A percentile compares a stretch with the other conserved stretches of the same genome.
Conservation (phyloP, 257 asterid genomes). For the Scutellaria galericulata region DNA sequence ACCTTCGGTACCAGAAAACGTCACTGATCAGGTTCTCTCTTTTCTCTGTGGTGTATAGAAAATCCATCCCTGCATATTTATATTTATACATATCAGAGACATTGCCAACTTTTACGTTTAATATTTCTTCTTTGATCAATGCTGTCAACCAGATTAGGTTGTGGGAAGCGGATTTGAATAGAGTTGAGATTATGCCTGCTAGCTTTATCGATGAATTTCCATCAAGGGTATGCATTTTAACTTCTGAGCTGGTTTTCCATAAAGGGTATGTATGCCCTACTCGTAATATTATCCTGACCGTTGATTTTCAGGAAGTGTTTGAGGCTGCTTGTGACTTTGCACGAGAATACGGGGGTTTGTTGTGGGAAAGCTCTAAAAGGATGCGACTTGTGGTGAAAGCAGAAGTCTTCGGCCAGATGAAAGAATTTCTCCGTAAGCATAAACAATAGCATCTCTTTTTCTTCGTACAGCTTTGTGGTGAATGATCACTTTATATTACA, state of each 20-base stretch:
- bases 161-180: constrained; percentile 96
- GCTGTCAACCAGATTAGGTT: constrained; percentile 65
- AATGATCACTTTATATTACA: background rate
- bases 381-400: constrained; percentile 83
- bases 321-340: constrained; percentile 93
- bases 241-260: constrained; percentile 47
- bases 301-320: constrained; percentile 66
- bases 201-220: constrained; percentile 82
- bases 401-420: constrained; percentile 74
- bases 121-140: background rate
- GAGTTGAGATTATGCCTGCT: constrained; percentile 78
- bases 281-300: background rate
- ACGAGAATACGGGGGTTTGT: constrained; percentile 72
- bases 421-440: constrained; percentile 77
- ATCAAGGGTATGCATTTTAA: constrained; percentile 60
- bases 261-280: constrained; percentile 53
- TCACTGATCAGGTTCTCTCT: constrained; percentile 78
- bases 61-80: too few species aligned
- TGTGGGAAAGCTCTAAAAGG: constrained; percentile 82
- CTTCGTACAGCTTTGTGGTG: too few species aligned
- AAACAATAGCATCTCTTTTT: constrained; percentile 49
- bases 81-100: too few species aligned
- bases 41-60: too few species aligned
- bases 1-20: constrained; percentile 97
- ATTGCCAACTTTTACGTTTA: background rate